These are phyloP conservation scores for Herpotrichia juniperi DNA, from an alignment of 2,329 filamentous ascomycete genomes.

Conservation along the genomic window DNA sequence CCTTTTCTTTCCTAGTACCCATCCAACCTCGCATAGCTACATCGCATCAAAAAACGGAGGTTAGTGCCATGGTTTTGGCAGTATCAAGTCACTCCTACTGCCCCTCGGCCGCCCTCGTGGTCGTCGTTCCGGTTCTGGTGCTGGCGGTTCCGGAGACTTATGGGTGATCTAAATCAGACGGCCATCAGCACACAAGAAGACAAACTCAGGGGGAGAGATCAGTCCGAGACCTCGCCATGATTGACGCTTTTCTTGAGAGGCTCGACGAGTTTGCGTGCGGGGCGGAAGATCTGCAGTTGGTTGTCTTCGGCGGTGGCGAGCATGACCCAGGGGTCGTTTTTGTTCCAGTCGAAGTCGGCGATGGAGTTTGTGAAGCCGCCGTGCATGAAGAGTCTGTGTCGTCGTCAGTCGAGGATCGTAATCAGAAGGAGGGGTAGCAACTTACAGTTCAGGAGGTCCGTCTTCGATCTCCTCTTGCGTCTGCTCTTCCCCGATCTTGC, in stretches of 20 bases:
- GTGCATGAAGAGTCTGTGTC: slow-evolving; percentile 87
- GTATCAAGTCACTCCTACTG: too few relatives aligned
- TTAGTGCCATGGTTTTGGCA: too few relatives aligned
- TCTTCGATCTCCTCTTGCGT: slow-evolving; percentile 94
- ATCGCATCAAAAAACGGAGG: too few relatives aligned
- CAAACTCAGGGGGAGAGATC: background rate
- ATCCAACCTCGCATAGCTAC: too few relatives aligned
- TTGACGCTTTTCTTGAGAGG: slow-evolving; percentile 41
- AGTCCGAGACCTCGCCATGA: slow-evolving; percentile 48
- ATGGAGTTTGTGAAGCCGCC: slow-evolving; percentile 97
- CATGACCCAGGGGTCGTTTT: slow-evolving; percentile 95
- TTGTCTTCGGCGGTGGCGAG: slow-evolving; percentile 97
- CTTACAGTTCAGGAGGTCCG: slow-evolving; percentile 90
- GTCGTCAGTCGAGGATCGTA: slow-evolving; percentile 23
- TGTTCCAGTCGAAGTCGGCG: slow-evolving; percentile 97
- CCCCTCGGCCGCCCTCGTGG: too few relatives aligned
- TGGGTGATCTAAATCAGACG: background rate
- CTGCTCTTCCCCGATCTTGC: slow-evolving; percentile 90
- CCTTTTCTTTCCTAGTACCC: background rate
- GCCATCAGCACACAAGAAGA: background rate
- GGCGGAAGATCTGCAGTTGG: slow-evolving; percentile 80
- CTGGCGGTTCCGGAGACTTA: too few relatives aligned
- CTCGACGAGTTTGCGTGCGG: slow-evolving; percentile 45
- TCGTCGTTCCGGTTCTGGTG: too few relatives aligned
- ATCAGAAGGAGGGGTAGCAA: slow-evolving; percentile 23